These are phyloP conservation scores for Inonotus hispidus DNA, from an alignment of 1,284 basidiomycete genomes.

Conservation along the genomic window DNA sequence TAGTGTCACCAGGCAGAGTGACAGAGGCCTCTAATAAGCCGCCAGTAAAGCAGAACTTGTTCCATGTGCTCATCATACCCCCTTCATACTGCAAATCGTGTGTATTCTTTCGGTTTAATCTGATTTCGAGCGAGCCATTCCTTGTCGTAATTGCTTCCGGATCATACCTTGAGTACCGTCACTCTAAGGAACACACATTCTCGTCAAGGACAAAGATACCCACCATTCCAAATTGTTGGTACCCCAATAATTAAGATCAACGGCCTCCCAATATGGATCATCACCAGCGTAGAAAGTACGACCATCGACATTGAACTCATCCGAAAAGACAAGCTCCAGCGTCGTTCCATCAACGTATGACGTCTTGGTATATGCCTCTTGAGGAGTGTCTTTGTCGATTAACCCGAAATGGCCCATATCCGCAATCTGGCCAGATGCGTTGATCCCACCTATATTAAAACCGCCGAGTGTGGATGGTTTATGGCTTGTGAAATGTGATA, in stretches of 20 bases:
- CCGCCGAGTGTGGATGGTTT: constrained; percentile 51
- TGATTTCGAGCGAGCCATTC: constrained; percentile 77
- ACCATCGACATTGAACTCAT: constrained; percentile 83
- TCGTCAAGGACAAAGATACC: not conserved
- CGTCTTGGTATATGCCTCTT: constrained; percentile 49
- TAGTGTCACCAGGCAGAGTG: constrained; percentile 75
- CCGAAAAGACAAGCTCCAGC: constrained; percentile 75
- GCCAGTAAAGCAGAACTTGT: constrained; percentile 94
- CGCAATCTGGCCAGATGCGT: constrained; percentile 71
- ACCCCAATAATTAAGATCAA: constrained; percentile 46
- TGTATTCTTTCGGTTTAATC: constrained; percentile 55
- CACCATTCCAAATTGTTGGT: constrained; percentile 63
- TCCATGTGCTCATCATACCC: constrained; percentile 73
- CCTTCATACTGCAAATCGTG: constrained; percentile 76
- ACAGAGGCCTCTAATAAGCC: constrained; percentile 70
- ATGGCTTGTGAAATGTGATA: constrained; percentile 57
- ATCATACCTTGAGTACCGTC: constrained; percentile 40
- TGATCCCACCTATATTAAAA: constrained; percentile 78
- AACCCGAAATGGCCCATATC: constrained; percentile 65
- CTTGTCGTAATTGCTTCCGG: constrained; percentile 77
- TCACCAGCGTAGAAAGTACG: constrained; percentile 73
- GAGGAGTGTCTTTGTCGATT: constrained; percentile 75
- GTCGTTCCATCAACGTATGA: constrained; percentile 47
- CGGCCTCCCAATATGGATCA: constrained; percentile 66
- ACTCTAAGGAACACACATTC: not conserved